Base-by-base conservation (phyloP, 2,329 filamentous ascomycete species). In the Lecanicillium sp. region DNA sequence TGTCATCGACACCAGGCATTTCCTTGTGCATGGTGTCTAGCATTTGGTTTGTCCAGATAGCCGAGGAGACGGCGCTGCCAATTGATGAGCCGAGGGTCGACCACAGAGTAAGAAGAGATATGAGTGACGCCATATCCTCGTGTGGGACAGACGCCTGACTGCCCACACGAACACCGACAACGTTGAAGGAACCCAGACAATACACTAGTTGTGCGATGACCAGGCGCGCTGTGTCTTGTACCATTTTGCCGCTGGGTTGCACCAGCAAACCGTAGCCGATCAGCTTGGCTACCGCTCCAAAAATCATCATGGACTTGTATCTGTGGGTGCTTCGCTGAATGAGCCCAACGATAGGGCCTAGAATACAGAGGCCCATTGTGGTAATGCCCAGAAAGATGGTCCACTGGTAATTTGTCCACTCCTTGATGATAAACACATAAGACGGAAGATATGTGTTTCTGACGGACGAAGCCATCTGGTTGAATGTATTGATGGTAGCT, bases 91-190 rank as follows among this genome's bases (percentile, higher is more conserved):
- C 64, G 7, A 66, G 39, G 2, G 58, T 62, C 5, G 56, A 59
- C 63, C 62, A 66, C 5, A 65, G 47, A 1, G 61, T 55, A 9
- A 65, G 46, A 2, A 62, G 43, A 12, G 60, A 52, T 37, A 66
- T 66, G 31, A 60, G 45, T 1, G 55, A 49, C 3, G 64, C 61
- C 35, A 68, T 43, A 30, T 67, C 62, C 38, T 65, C 55, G 44
- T 68, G 64, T 1, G 63, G 61, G 0, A 66, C 64, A 0, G 63
- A 65, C 10, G 61, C 61, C 40, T 66, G 61, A 4, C 47, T 52
- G 6, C 59, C 64, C 0, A 67, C 63, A 10, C 62, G 58, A 5
- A 52, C 59, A 25, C 62, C 64, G 15, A 67, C 56, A 3, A 65
- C 57, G 35, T 56, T 59, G 47, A 64, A 53, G 0, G 61, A 55